Evolutionary conservation across 257 asterid genomes (phyloP), one percentile per base, ranked within the genome.

Genomic region (Gardenia jasminoides): DNA sequence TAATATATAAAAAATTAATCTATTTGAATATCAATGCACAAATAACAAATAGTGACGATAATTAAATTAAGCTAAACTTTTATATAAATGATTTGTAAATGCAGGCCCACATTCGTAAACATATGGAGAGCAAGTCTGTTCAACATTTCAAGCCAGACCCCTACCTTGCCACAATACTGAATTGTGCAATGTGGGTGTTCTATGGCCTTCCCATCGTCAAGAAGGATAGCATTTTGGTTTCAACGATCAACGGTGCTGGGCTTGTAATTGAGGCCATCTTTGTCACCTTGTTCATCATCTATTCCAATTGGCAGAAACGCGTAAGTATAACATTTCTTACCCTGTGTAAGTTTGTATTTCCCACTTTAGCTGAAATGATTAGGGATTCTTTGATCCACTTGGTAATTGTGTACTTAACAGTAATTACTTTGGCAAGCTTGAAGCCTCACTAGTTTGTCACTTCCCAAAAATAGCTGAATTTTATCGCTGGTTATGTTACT

Each of bases 141-240:
- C 86, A 86, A 62, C 50, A 70, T 0, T 94, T 83, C 85, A 86
- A 82, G 76, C 88, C 89, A 24, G 81, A 79, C 67, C 92, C 96
- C 0, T 91, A 88, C 50, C 44, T 89, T 1, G 92, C 74, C 7
- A 92, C 95, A 31, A 59, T 84, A 22, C 75, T 89, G 71, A 92
- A 92, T 36, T 91, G 97, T 76, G 82, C 82, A 16, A 61, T 93
- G 88, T 93, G 98, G 98, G 79, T 79, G 30, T 82, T 91, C 43
- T 93, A 91, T 77, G 98, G 98, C 13, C 70, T 93, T 85, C 98
- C 98, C 44, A 75, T 89, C 72, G 90, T 93, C 39, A 91, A 89
- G 26, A 87, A 92, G 0, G 88, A 89, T 73, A 91, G 93, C 82
- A 62, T 82, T 43, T 88, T 91, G 20, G 95, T 93, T 47, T 33